Conservation (phyloP, 768 basidiomycete species). For the Suillus cothurnatus region DNA sequence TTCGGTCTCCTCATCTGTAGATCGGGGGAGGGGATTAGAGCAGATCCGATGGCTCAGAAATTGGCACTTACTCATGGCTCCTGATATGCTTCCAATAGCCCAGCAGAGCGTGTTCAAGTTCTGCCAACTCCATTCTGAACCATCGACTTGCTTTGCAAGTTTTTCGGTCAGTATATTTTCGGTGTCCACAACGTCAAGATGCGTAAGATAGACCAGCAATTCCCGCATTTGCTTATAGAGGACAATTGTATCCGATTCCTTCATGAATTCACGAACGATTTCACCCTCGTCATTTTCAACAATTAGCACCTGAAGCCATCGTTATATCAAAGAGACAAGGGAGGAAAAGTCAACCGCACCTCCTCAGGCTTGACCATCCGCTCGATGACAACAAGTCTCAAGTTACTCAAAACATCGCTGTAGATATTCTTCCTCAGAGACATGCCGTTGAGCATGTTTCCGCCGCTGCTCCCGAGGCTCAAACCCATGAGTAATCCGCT, state of each 20-base stretch:
- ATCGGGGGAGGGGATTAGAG: neutral
- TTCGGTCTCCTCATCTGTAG: constrained; percentile 94
- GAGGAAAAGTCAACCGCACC: constrained; percentile 46
- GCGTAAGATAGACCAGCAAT: constrained; percentile 95
- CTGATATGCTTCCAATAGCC: constrained; percentile 99
- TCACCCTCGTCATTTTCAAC: constrained; percentile 99
- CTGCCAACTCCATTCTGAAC: constrained; percentile 99
- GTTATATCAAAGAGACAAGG: constrained; percentile 12
- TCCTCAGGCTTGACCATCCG: constrained; percentile 99
- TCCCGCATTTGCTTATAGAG: constrained; percentile 99
- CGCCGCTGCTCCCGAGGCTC: constrained; percentile 68
- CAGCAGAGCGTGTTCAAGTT: constrained; percentile 99
- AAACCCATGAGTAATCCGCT: constrained; percentile 87
- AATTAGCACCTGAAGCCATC: constrained; percentile 74
- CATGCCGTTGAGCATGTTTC: constrained; percentile 74
- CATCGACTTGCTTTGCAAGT: constrained; percentile 95
- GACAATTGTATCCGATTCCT: constrained; percentile 97
- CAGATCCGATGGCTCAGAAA: constrained; percentile 1
- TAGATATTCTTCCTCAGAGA: constrained; percentile 93
- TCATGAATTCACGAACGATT: constrained; percentile 99
- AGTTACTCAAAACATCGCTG: constrained; percentile 90
- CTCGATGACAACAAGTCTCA: constrained; percentile 95
- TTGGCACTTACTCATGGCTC: constrained; percentile 88
- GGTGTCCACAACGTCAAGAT: constrained; percentile 94
- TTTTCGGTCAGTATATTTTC: constrained; percentile 98